Conservation (phyloP, 2,329 filamentous ascomycete species). For the Neobulgaria alba region DNA sequence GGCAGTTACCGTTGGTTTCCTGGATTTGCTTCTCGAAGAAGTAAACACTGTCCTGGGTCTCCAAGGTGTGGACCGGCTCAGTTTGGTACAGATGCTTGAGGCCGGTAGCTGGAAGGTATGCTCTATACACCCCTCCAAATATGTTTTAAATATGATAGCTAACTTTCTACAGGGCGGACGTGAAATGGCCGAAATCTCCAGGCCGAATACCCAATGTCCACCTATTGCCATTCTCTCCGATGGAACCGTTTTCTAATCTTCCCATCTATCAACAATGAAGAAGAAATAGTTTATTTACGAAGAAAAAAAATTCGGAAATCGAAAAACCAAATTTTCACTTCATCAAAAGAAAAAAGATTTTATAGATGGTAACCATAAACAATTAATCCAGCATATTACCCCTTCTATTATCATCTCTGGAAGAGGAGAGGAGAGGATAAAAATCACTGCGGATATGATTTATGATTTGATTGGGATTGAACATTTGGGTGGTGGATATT, state of each 20-base stretch:
- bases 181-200: slow-evolving; percentile 89
- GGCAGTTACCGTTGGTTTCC: slow-evolving; percentile 64
- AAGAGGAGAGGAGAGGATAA: too few species aligned
- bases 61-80: slow-evolving; percentile 60
- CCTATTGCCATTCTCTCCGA: slow-evolving; percentile 95
- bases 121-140: slow-evolving; percentile 4
- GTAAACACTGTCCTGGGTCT: slow-evolving; percentile 63
- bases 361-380: too few species aligned
- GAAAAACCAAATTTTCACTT: too few species aligned
- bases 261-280: too few species aligned
- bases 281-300: too few species aligned
- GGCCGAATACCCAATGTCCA: slow-evolving; percentile 78
- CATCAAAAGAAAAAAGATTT: too few species aligned
- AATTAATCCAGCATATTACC: too few species aligned
- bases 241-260: slow-evolving; percentile 77
- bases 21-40: slow-evolving; percentile 61
- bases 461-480: too few species aligned
- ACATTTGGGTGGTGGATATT: too few species aligned
- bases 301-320: too few species aligned
- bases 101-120: slow-evolving; percentile 96
- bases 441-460: too few species aligned
- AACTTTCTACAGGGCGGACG: slow-evolving; percentile 61
- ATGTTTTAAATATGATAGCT: slow-evolving; percentile 3
- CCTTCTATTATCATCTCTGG: too few species aligned
- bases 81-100: slow-evolving; percentile 81